Base-by-base conservation (phyloP, 495 filamentous ascomycete genomes). In the Astrothelium macrocarpum region DNA sequence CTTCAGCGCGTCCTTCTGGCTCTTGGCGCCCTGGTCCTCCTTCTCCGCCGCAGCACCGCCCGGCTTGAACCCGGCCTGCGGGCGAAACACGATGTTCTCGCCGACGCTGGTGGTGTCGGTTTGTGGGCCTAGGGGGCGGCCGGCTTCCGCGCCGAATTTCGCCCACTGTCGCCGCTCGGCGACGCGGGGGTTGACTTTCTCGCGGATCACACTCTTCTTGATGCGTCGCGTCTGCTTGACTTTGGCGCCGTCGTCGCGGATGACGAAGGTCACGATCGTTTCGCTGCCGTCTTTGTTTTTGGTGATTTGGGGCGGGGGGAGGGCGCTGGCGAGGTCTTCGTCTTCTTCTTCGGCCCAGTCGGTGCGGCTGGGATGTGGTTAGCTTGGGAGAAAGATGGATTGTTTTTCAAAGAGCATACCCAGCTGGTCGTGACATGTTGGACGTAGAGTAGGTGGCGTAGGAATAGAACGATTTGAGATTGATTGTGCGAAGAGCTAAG, bases 301-400 rank as follows among this genome's bases (percentile, higher is more conserved):
- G 73, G 87, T 91, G 65, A 93, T 86, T 76, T 92, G 85, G 63
- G 87, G 87, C 58, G 89, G 82, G 60, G 95, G 94, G 67, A 97
- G 88, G 32, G 85, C 85, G 71, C 82, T 81, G 72, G 85, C 77
- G 75, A 87, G 81, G 78, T 97, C 94, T 70, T 95, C 91, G 78
- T 90, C 87, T 65, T 95, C 90, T 64, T 97, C 94, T 79, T 97
- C 95, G 72, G 94, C 95, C 94, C 94, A 98, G 83, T 97, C 87
- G 72, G 84, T 82, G 65, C 84, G 83, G 74, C 83, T 86, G 67
- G 68, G 66, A 9, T 56, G 20, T 11, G 20, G 49, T 56, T 20
- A 56, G 49, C 25, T 56, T 20, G 11, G 12, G 49, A 20, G n/a
- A 49, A 3, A 14, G 3, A 49, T 11, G 43, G n/a, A 49, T 18